These are phyloP conservation scores for Sanghuangporus sanghuang DNA, from an alignment of 1,284 basidiomycete species.

Conservation along the genomic window DNA sequence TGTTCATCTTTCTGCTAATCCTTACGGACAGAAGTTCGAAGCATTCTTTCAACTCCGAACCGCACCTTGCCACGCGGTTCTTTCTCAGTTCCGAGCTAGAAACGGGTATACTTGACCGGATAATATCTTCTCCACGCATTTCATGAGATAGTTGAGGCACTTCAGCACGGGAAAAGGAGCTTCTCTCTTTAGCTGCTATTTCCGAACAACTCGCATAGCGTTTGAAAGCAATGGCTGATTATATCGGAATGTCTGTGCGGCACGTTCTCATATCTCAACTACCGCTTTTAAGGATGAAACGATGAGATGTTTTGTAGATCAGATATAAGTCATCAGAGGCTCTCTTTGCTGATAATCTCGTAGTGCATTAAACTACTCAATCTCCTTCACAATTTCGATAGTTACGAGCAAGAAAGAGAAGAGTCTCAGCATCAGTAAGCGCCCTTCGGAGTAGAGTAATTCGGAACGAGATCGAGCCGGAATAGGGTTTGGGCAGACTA, in stretches of 20 bases:
- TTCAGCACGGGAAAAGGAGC: background rate
- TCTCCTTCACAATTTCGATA: background rate
- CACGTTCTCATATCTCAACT: background rate
- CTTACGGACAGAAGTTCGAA: background rate
- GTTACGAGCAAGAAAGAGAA: background rate
- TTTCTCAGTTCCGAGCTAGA: background rate
- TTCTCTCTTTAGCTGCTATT: background rate
- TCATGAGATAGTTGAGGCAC: background rate
- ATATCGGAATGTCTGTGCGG: background rate
- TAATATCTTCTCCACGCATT: background rate
- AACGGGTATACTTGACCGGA: background rate
- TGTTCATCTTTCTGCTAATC: too few relatives aligned
- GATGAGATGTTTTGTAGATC: background rate
- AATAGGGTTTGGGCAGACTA: too few relatives aligned
- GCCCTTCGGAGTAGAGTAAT: background rate
- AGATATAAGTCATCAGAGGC: background rate
- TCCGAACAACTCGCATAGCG: background rate
- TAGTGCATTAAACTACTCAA: background rate
- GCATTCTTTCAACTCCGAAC: background rate
- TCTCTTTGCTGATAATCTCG: background rate
- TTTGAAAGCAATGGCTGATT: background rate
- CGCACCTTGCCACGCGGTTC: background rate
- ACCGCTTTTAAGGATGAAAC: background rate
- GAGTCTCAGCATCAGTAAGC: background rate
- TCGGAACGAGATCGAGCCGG: too few relatives aligned